phyloP scores from a whole-genome alignment of 2,329 filamentous ascomycete species.

The Hymenoscyphus fructigenus region DNA sequence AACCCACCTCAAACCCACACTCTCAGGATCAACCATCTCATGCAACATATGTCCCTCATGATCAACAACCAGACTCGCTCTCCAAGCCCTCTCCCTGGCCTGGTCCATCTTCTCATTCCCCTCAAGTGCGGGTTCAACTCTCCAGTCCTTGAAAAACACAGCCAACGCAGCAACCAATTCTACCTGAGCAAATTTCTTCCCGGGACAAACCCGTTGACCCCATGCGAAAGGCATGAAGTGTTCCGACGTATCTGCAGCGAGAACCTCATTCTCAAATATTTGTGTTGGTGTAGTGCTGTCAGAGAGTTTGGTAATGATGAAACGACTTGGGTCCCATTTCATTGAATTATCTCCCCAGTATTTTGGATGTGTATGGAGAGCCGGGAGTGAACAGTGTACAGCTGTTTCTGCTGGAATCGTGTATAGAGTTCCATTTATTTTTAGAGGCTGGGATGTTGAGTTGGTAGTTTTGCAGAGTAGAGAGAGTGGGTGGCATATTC shows the following conservation, averaged over 20 bases:
- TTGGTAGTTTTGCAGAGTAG: conserved; percentile 48
- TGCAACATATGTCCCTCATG: background rate
- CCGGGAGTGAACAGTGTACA: background rate
- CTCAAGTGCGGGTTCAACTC: background rate
- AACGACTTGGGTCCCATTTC: background rate
- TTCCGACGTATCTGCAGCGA: conserved; percentile 1
- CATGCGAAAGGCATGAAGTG: conserved; percentile 20
- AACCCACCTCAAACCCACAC: background rate
- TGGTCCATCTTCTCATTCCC: background rate
- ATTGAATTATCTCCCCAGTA: background rate
- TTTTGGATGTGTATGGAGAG: background rate
- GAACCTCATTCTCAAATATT: conserved; percentile 3
- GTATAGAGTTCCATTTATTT: background rate
- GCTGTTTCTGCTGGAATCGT: background rate
- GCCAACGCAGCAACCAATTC: conserved; percentile 21
- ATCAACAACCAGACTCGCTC: background rate
- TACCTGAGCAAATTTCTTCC: conserved; percentile 23
- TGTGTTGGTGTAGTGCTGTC: background rate
- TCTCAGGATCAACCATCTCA: background rate
- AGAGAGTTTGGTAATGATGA: conserved; percentile 1
- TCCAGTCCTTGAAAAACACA: conserved; percentile 7
- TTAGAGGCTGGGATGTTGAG: conserved; percentile 16
- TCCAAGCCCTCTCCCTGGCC: background rate
- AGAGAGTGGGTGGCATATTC: conserved; percentile 52
- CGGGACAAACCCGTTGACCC: conserved; percentile 19